Evolutionary conservation across 2,329 filamentous ascomycete genomes (phyloP), one percentile per base, ranked within the genome.

Genomic region (Exophiala aquamarina): DNA sequence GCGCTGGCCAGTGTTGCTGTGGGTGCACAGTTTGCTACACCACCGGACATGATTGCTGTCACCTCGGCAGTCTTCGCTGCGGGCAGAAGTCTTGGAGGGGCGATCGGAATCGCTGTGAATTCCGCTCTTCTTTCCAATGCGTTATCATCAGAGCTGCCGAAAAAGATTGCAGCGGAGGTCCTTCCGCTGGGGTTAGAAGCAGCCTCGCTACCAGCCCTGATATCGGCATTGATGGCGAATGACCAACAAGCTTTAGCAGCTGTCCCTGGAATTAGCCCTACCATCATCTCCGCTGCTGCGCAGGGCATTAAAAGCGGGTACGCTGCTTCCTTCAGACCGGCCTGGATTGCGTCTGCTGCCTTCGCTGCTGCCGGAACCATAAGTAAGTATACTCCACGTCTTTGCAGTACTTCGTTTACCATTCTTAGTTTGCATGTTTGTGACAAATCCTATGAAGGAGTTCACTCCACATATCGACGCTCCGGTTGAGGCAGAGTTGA

Each of bases 391-490:
- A 6, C 23, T 6, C 6, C 23, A 26, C 6, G 6, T 26, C 6
- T 11, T 26, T 26, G 23, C 23, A 26, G 6, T 26, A 6, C 23
- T 15, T 43, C 15, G 29, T 23, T 21, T 17, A 4, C 20, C 10
- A 34, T 9, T 10, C 26, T 7, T n/a, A 26, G 41, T 31, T 50
- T 50, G 21, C 20, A 47, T 23, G 42, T 37, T n/a, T 39, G 49
- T 33, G 40, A 39, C 4, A 49, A 19, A 50, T 32, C 47, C 42
- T 3, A 46, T 18, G 20, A 36, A 34, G 13, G 48, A 50, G 13
- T 44, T 50, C 14, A 50, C 40, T 23, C 31, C 32, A 15, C 48
- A 47, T 32, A 39, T 50, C 13, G 48, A 50, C 37, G 48, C 48
- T 19, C 48, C 48, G 6, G 35, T 38, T 7, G 35, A 38, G 18